Conservation (phyloP, 306 rosid genomes). For the Coriaria nepalensis region DNA sequence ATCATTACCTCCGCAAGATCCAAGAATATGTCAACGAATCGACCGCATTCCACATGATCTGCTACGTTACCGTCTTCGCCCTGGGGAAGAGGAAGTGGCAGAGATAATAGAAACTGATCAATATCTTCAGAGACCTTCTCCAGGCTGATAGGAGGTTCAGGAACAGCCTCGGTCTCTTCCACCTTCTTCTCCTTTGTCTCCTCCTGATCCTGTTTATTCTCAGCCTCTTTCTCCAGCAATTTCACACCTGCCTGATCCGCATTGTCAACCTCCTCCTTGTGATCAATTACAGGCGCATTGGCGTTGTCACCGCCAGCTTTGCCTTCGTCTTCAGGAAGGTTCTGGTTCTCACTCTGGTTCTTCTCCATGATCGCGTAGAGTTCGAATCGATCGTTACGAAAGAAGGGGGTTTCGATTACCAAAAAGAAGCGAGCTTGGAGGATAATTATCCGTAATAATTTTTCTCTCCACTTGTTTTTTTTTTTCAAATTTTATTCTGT, state of each 20-base stretch:
- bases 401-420: conserved; percentile 10
- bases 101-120: conserved; percentile 20
- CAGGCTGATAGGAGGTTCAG: conserved; percentile 15
- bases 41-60: too few relatives aligned
- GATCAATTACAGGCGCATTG: not conserved
- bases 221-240: not conserved
- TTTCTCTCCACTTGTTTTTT: not conserved
- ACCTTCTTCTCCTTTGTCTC: not conserved
- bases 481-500: conserved; percentile 2
- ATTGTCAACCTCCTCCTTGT: not conserved
- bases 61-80: conserved; percentile 24
- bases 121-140: conserved; percentile 24
- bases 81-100: not conserved
- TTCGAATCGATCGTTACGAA: conserved; percentile 7
- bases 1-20: conserved; percentile 37
- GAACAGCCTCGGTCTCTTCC: conserved; percentile 10
- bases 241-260: too few relatives aligned
- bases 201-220: conserved; percentile 4
- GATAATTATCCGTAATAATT: conserved; percentile 18
- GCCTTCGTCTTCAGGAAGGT: conserved; percentile 15
- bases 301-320: not conserved
- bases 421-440: conserved; percentile 17
- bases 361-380: conserved; percentile 14
- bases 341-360: conserved; percentile 33
- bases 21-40: conserved; percentile 23